Percentiles rank a stretch among this genome's conserved stretches.
Evolutionary conservation across 306 rosid genomes (phyloP).

Genomic region (Crataegus laevigata): DNA sequence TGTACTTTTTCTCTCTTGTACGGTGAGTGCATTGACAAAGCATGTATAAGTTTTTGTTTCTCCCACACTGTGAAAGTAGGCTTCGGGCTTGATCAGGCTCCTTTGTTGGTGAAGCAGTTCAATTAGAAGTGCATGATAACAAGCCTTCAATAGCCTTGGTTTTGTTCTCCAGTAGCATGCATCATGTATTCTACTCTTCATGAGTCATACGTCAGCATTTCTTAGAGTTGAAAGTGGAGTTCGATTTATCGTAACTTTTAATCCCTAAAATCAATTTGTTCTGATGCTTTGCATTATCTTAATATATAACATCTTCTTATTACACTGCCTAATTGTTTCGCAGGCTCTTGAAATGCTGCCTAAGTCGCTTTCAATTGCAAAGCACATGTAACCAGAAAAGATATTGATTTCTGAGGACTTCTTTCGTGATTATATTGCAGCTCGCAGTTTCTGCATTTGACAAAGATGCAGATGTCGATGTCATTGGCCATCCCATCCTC

Average conservation of each 20-base stretch:
- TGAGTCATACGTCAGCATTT: no score
- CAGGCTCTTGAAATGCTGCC: constrained; percentile 55
- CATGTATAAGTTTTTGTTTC: background rate
- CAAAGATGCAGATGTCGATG: constrained; percentile 38
- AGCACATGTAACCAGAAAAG: background rate
- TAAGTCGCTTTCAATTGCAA: constrained; percentile 25
- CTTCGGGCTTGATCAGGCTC: background rate
- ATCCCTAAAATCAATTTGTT: background rate
- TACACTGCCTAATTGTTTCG: background rate
- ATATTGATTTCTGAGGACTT: constrained; percentile 4
- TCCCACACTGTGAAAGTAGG: background rate
- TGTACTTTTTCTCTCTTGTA: background rate
- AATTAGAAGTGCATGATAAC: background rate
- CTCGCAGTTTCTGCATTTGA: constrained; percentile 55
- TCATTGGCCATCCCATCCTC: constrained; percentile 51
- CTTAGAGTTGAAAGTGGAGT: background rate
- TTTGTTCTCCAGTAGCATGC: background rate
- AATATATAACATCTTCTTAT: background rate
- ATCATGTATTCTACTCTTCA: no score
- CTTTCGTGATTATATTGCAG: constrained; percentile 29
- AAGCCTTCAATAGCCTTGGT: background rate
- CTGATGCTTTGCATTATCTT: background rate
- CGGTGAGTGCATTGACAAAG: background rate
- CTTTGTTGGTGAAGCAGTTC: background rate
- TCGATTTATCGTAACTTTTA: background rate